phyloP scores from a whole-genome alignment of 1,139 yeast species.

The Suhomyces terraborum region DNA sequence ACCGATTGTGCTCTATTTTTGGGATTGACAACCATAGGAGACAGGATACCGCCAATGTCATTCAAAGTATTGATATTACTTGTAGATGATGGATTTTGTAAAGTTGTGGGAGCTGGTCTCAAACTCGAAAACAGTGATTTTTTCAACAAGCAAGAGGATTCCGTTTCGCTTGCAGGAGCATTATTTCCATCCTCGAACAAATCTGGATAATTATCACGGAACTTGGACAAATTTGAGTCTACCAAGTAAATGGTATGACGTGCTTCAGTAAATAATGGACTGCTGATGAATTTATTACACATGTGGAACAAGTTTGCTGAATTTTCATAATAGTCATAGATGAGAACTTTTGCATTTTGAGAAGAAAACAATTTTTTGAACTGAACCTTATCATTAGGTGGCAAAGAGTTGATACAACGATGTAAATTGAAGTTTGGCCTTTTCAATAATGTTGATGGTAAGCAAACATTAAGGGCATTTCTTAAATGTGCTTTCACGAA shows the following conservation, averaged over 20 bases:
- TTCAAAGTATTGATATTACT: constrained; percentile 3
- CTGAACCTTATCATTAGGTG: constrained; percentile 40
- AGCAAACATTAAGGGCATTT: constrained; percentile 66
- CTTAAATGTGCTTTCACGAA: constrained; percentile 52
- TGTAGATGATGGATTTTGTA: constrained; percentile 9
- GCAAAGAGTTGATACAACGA: constrained; percentile 60
- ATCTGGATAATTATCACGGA: constrained; percentile 26
- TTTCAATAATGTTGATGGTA: constrained; percentile 77
- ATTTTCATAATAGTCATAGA: constrained; percentile 36
- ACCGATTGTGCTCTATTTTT: constrained; percentile 9
- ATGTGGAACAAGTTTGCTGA: constrained; percentile 48
- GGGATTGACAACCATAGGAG: constrained; percentile 13
- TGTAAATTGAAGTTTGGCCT: constrained; percentile 62
- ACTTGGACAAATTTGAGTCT: constrained; percentile 35
- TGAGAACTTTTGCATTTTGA: constrained; percentile 19
- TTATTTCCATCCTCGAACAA: constrained; percentile 19
- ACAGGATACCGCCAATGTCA: constrained; percentile 7
- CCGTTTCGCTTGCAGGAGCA: neutral
- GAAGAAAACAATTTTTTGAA: constrained; percentile 23
- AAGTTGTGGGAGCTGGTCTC: constrained; percentile 10
- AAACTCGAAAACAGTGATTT: constrained; percentile 5
- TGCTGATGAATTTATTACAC: constrained; percentile 48
- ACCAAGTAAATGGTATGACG: constrained; percentile 35
- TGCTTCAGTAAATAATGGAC: constrained; percentile 26
- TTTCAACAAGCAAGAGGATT: neutral